phyloP scores from a whole-genome alignment of 2,329 filamentous ascomycete genomes.

The Lecanicillium sp. region DNA sequence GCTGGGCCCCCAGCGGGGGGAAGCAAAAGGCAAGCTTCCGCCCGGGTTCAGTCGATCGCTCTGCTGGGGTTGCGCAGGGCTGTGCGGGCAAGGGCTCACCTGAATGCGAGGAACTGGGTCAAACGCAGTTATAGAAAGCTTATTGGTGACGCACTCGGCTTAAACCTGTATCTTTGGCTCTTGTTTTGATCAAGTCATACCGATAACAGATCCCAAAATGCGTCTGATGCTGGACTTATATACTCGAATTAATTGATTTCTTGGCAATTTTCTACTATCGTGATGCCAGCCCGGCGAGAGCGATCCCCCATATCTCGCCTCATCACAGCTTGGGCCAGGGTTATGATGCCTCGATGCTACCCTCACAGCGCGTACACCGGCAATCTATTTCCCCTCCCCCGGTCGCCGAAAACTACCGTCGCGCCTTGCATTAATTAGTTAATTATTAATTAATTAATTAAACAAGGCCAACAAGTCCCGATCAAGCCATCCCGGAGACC shows the following conservation, averaged over 20 bases:
- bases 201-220: not conserved
- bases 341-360: not conserved
- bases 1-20: too few relatives aligned
- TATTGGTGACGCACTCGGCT: too few relatives aligned
- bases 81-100: not conserved
- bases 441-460: too few relatives aligned
- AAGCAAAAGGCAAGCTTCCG: too few relatives aligned
- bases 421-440: too few relatives aligned
- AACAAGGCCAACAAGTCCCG: too few relatives aligned
- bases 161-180: too few relatives aligned
- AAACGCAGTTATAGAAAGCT: not conserved
- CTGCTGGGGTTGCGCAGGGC: not conserved
- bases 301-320: not conserved
- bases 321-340: not conserved
- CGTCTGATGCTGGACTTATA: not conserved
- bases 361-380: constrained; percentile 7
- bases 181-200: too few relatives aligned
- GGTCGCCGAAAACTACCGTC: too few relatives aligned
- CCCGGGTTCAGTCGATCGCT: not conserved
- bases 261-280: not conserved
- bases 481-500: too few relatives aligned
- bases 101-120: constrained; percentile 1
- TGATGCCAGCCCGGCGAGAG: constrained; percentile 2
- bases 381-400: not conserved
- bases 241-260: not conserved